Evolutionary conservation across 139 green algal genomes (phyloP).

Genomic region (Mesostigma viride): DNA sequence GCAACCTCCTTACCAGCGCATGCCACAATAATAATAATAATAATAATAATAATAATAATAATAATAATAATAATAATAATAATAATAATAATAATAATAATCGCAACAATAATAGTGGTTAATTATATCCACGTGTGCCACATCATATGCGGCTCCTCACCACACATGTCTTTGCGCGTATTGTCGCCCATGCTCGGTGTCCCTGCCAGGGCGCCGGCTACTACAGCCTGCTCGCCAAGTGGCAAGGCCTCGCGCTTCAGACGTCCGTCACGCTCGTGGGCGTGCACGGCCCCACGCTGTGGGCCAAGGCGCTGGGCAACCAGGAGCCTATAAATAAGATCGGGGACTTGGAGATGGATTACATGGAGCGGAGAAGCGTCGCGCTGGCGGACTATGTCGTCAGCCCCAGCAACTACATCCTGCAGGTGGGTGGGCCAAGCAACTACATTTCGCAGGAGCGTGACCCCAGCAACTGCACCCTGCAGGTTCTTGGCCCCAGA

Average conservation of each 20-base stretch:
- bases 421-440: conserved; percentile 10
- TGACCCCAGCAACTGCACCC: too few relatives aligned
- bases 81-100: too few relatives aligned
- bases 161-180: not conserved
- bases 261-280: conserved; percentile 13
- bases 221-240: conserved; percentile 25
- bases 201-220: conserved; percentile 26
- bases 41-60: too few relatives aligned
- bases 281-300: conserved; percentile 24
- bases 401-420: conserved; percentile 19
- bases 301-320: conserved; percentile 31
- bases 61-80: too few relatives aligned
- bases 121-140: conserved; percentile 3
- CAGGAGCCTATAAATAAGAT: conserved; percentile 26
- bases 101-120: too few relatives aligned
- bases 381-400: conserved; percentile 28
- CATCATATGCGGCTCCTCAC: not conserved
- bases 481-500: too few relatives aligned
- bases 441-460: too few relatives aligned
- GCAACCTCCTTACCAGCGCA: too few relatives aligned
- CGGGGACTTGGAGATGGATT: conserved; percentile 32
- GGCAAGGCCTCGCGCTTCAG: conserved; percentile 13
- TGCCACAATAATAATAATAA: too few relatives aligned
- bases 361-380: conserved; percentile 22
- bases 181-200: too few relatives aligned